Percentiles rank a stretch among this genome's conserved stretches.
Conservation (phyloP, 345 rosid species). For the Eucalyptus cladocalyx region DNA sequence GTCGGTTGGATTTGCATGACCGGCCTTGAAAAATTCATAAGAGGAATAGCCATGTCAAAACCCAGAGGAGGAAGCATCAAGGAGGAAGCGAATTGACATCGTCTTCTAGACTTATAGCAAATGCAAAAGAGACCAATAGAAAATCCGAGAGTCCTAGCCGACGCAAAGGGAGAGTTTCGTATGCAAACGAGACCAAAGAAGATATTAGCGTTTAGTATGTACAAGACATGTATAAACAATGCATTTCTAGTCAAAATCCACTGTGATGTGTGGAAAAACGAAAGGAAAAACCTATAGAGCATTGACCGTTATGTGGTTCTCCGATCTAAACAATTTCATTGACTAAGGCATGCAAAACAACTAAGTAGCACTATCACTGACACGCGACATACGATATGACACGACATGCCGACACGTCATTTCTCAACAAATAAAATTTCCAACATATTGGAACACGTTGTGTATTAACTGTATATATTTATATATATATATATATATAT, state of each 20-base stretch:
- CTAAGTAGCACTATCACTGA: fast-evolving
- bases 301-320: neutral
- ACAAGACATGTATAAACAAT: neutral
- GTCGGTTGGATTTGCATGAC: neutral
- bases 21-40: neutral
- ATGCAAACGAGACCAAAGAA: neutral
- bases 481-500: no score
- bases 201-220: neutral
- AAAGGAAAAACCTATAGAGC: neutral
- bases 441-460: no score
- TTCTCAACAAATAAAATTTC: no score
- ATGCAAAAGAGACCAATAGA: neutral
- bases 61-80: neutral
- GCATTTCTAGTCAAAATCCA: neutral
- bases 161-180: neutral
- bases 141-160: neutral
- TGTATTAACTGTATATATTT: no score
- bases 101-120: neutral
- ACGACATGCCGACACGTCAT: fast-evolving
- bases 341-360: fast-evolving
- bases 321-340: neutral
- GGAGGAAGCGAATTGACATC: neutral
- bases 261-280: neutral
- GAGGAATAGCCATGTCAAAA: neutral
- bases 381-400: fast-evolving